Conservation (phyloP, 805 yeast genomes). For the Brettanomyces sp. region DNA sequence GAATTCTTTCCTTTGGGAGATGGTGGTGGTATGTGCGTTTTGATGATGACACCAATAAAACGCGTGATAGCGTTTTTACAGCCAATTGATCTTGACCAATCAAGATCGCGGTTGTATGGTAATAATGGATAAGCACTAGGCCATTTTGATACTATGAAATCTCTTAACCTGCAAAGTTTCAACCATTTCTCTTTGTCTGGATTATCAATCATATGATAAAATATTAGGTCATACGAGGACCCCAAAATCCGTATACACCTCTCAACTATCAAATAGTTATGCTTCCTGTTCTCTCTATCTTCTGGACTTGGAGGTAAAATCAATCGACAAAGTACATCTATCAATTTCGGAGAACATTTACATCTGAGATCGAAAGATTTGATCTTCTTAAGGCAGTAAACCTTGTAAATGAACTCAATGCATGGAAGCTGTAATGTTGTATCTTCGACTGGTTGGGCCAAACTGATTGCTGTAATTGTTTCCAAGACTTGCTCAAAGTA, state of each 20-base stretch:
- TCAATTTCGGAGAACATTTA: slow-evolving; percentile 12
- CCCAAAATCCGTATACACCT: slow-evolving; percentile 27
- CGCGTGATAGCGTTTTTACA: slow-evolving; percentile 63
- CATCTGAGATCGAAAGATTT: slow-evolving; percentile 13
- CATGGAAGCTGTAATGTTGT: slow-evolving; percentile 14
- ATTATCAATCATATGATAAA: slow-evolving; percentile 35
- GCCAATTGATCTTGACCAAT: slow-evolving; percentile 42
- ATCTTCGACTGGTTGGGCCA: slow-evolving; percentile 8
- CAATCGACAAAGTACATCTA: slow-evolving; percentile 16
- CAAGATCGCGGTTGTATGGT: slow-evolving; percentile 40
- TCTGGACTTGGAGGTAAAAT: slow-evolving; percentile 10
- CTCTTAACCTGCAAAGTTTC: slow-evolving; percentile 45
- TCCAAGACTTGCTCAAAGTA: slow-evolving; percentile 11
- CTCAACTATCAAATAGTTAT: slow-evolving; percentile 14
- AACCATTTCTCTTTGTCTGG: slow-evolving; percentile 47
- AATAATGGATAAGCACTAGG: slow-evolving; percentile 45
- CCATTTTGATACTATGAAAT: slow-evolving; percentile 52
- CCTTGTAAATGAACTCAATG: slow-evolving; percentile 17
- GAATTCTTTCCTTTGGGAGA: slow-evolving; percentile 10
- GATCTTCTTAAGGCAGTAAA: slow-evolving; percentile 15
- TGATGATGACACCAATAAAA: slow-evolving; percentile 53
- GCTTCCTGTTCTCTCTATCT: slow-evolving; percentile 6
- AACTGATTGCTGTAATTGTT: slow-evolving; percentile 8
- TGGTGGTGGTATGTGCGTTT: slow-evolving; percentile 45
- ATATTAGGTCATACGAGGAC: slow-evolving; percentile 35